Conservation (phyloP, 176 grass and related monocot species). For the barley (Hordeum vulgare) region DNA sequence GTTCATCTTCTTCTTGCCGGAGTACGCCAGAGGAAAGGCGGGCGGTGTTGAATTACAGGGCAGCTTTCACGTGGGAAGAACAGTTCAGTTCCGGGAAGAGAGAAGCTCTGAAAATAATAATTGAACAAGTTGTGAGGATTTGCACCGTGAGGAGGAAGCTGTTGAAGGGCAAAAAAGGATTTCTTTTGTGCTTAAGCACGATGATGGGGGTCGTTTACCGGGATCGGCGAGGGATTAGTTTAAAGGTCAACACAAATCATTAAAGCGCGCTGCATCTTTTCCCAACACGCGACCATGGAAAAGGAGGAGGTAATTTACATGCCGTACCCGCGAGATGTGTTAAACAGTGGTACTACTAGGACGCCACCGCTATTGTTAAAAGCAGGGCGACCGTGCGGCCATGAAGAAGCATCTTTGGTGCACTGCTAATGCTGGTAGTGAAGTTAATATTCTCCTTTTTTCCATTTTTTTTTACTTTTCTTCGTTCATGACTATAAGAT, state of each 20-base stretch:
- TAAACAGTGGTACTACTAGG: not conserved
- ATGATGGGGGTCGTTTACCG: not conserved
- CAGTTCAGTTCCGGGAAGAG: not conserved
- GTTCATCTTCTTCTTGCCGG: too few relatives aligned
- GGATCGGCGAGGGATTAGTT: conserved; percentile 17
- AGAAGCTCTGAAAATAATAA: too few relatives aligned
- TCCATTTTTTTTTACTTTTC: too few relatives aligned
- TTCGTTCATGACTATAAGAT: too few relatives aligned
- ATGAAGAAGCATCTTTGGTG: not conserved
- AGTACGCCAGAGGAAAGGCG: not conserved
- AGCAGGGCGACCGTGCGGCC: too few relatives aligned
- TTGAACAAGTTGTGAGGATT: not conserved
- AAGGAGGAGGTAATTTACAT: not conserved
- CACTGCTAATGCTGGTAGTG: not conserved
- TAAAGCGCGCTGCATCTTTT: conserved; percentile 32
- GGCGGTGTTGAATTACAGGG: not conserved
- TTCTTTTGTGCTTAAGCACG: conserved; percentile 5
- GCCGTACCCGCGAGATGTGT: not conserved
- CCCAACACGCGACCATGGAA: conserved; percentile 19
- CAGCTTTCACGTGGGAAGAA: not conserved
- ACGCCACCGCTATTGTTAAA: not conserved
- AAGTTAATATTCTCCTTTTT: not conserved
- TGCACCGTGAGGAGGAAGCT: not conserved
- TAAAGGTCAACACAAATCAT: conserved; percentile 36
- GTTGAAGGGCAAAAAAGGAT: not conserved